Evolutionary conservation across 805 yeast species (phyloP), one percentile per base, ranked within the genome.

Genomic region (Cyberlindnera sargentensis): DNA sequence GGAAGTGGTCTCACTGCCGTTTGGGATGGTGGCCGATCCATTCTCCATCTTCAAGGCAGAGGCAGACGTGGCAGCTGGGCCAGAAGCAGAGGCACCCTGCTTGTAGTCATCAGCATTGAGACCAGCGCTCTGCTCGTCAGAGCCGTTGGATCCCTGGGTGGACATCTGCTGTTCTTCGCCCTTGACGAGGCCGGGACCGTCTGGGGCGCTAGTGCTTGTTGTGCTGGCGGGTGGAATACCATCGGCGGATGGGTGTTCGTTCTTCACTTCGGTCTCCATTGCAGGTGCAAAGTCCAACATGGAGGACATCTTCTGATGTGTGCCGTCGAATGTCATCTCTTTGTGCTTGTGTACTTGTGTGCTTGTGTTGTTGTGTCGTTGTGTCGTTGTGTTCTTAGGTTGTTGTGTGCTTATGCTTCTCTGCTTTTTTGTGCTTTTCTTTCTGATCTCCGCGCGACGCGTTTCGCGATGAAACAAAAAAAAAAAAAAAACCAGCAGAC

Each of bases 401-500:
- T n/a, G 23, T 27, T 29, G 32, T 2, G 41, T 4, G 34, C 37
- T 31, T 31, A 40, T 31, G 40, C 31, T 38, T 40, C 10, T 29
- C 31, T 29, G 8, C 31, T 15, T 15, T 15, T 15, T 15, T 29
- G 36, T 15, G 20, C 20, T 15, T 15, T 15, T 15, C 20, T 15
- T 15, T 15, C 20, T 15, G 20, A 15, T 15, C 20, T 15, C 20
- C 20, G 20, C 20, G 20, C 20, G 20, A 15, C 20, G 20, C 20
- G 20, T 15, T 15, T 15, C 20, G 20, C 20, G 20, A 15, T 15
- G 20, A 15, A 15, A 15, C 20, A 44, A 29, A 5, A 44, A 44
- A 11, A 49, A 49, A 25, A 3, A 46, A 45, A 25, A 45, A 34
- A 29, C 46, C 46, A 8, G 50, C 43, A 34, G 40, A 34, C 26